phyloP scores from a whole-genome alignment of 2,329 filamentous ascomycete species.

The Epichloe glyceriae region DNA sequence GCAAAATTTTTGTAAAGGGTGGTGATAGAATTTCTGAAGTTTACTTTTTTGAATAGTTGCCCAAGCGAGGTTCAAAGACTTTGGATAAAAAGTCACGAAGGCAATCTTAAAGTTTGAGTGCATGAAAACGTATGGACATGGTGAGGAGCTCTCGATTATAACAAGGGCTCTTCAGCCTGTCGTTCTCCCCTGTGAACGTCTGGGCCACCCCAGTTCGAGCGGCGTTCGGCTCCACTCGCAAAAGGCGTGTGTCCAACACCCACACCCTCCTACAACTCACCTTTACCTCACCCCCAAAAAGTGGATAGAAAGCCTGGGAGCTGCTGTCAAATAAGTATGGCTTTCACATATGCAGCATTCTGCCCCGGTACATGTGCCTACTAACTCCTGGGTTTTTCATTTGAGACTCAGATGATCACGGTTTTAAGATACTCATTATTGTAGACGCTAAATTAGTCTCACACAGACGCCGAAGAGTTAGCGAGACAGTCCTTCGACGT shows the following conservation, averaged over 20 bases:
- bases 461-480: no score
- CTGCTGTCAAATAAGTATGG: no score
- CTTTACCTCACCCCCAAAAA: neutral
- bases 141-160: neutral
- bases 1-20: neutral
- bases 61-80: no score
- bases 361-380: no score
- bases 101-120: neutral
- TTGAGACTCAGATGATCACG: no score
- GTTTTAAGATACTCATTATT: no score
- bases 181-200: neutral
- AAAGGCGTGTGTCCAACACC: neutral
- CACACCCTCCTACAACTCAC: neutral
- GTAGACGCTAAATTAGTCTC: no score
- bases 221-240: neutral
- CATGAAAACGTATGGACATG: neutral
- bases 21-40: no score
- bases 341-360: no score
- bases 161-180: neutral
- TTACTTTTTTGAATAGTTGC: neutral
- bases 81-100: neutral
- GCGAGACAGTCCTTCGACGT: no score
- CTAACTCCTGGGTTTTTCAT: no score
- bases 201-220: neutral
- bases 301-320: neutral